Evolutionary conservation across 345 rosid species (phyloP), one percentile per base, ranked within the genome.

Genomic region (Rhodamnia rubescens): DNA sequence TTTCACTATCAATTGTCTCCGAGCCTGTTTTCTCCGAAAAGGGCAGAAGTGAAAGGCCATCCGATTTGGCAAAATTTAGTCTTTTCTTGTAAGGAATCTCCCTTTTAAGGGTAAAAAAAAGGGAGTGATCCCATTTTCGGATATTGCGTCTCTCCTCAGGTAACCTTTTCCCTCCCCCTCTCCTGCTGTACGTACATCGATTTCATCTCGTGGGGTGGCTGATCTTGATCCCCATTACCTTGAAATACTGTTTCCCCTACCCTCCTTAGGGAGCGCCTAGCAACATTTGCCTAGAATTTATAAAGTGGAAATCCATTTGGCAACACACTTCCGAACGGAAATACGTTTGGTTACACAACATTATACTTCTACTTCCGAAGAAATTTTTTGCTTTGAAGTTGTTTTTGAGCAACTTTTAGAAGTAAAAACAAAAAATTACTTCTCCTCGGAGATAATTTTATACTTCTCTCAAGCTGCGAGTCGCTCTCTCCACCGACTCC

Each of bases 61-160:
- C 94, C 88, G 88, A 90, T 91, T 82, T 89, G 89, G 94, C 4
- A 85, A 91, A 89, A 44, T 81, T 29, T 56, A 44, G 29, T 69
- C 4, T 61, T 42, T 82, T 49, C 87, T 85, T 85, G 74, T 86
- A 89, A 90, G 93, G 88, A 93, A 89, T 47, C 90, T 86, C 90
- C 88, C 16, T 51, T 83, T 87, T 57, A 88, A 18, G 87, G 93
- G 47, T n/a, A n/a, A n/a, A n/a, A 54, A 89, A 85, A 58, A 82
- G 58, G 88, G 82, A 64, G 53, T 84, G 87, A 85, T 84, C 32
- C 84, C 86, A 55, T 52, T 74, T 93, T 87, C 84, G 91, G 93
- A 78, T 85, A 84, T 86, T 89, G 90, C 85, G 69, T 86, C 64
- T 81, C 86, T 85, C 83, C 85, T 85, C 85, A 87, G 86, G 89